Evolutionary conservation across 352 stramenopile genomes (phyloP), one percentile per base, ranked within the genome.

Genomic region (Peronosclerospora sorghi): DNA sequence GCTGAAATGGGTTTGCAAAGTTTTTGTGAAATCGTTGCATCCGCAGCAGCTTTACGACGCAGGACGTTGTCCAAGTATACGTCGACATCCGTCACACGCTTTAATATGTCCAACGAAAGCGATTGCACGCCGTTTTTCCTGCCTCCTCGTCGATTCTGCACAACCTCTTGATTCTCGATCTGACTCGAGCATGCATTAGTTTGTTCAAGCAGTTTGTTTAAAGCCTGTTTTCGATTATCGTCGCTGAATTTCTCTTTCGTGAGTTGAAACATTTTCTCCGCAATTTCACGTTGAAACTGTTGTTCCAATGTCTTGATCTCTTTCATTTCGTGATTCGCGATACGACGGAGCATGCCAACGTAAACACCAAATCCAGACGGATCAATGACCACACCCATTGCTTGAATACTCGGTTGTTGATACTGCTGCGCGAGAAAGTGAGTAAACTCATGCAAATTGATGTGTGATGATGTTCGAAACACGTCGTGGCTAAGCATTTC

Each of bases 171-270:
- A 17, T 14, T 47, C 19, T 52, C 41, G 4, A 15, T 49, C 39
- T 42, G 24, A 34, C 37, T 51, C 30, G 48, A 45, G 4, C 49
- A 27, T 17, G 17, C 21, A 32, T 56, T 76, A 6, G 32, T 68
- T 28, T 62, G 63, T 42, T 68, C 27, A 9, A 87, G 52, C 24
- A 86, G 28, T 4, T 87, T 69, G 5, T 81, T 59, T 2, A 93
- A 58, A 19, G 80, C 80, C 15, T 72, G 61, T 48, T 86, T 63
- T 12, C 77, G 69, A 55, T 90, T 93, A 8, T 85, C 77, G 20
- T 73, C 58, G 40, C 73, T 88, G 48, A 90, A 93, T 32, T 89
- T 88, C 21, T 86, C 68, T 48, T 92, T 86, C 4, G 79, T 84
- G 3, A 92, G 50, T 37, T 86, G 68, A 53, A 92, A 92, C 12